A percentile compares a stretch with the other conserved stretches of the same genome.
Evolutionary conservation across 306 rosid species (phyloP).

Genomic region (Boehmeria nivea): DNA sequence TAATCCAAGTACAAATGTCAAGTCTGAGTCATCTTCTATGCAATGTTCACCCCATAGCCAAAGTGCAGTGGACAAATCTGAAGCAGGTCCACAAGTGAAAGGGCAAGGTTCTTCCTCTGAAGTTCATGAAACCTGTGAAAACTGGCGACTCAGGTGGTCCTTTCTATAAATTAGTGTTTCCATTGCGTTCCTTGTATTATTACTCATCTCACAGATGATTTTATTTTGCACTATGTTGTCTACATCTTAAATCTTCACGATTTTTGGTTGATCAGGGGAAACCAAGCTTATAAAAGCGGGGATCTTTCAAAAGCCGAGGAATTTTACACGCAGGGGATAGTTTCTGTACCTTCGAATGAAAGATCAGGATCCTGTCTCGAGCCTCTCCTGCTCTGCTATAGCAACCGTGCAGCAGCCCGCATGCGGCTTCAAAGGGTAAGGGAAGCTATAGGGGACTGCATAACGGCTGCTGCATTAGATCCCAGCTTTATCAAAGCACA

Average conservation of each 20-base stretch:
- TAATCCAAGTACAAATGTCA: slow-evolving; percentile 36
- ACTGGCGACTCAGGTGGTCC: slow-evolving; percentile 73
- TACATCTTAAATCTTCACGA: slow-evolving; percentile 13
- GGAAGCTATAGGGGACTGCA: slow-evolving; percentile 78
- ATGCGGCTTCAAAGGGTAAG: slow-evolving; percentile 72
- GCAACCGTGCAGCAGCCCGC: slow-evolving; percentile 83
- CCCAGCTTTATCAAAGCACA: slow-evolving; percentile 72
- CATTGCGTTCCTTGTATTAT: slow-evolving; percentile 1
- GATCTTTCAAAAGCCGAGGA: slow-evolving; percentile 79
- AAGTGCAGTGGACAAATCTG: slow-evolving; percentile 28
- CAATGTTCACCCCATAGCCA: slow-evolving; percentile 31
- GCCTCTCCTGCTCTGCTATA: slow-evolving; percentile 77
- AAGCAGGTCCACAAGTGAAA: slow-evolving; percentile 33
- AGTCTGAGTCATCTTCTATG: slow-evolving; percentile 37
- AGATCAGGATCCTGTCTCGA: slow-evolving; percentile 44
- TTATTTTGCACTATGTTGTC: slow-evolving; percentile 9
- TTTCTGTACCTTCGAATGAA: slow-evolving; percentile 61
- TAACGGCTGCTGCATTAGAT: slow-evolving; percentile 59
- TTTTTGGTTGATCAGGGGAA: slow-evolving; percentile 54
- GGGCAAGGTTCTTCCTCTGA: slow-evolving; percentile 29
- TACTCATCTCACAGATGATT: slow-evolving; percentile 14
- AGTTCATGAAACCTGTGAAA: slow-evolving; percentile 59
- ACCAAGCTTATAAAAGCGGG: slow-evolving; percentile 61
- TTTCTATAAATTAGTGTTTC: slow-evolving; percentile 6
- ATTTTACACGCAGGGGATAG: slow-evolving; percentile 70